A percentile compares a stretch with the other conserved stretches of the same genome.
Evolutionary conservation across 352 stramenopile genomes (phyloP).

Genomic region (Elongisporangium undulatum): DNA sequence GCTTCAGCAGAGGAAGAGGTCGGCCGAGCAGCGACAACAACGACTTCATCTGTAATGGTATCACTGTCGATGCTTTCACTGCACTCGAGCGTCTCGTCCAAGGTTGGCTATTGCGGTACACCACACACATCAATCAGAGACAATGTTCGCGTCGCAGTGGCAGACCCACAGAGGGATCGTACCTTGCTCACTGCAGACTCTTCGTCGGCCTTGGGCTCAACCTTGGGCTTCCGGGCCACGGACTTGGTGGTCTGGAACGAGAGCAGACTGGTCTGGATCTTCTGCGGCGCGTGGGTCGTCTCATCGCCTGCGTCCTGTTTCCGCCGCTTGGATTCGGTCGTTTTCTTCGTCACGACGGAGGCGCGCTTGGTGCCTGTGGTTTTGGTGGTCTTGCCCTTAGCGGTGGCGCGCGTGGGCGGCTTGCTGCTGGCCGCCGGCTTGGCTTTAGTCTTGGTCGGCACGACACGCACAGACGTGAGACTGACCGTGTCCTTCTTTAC

Average conservation of each 20-base stretch:
- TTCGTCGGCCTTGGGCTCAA: not conserved
- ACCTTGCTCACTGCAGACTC: not conserved
- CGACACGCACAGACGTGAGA: not conserved
- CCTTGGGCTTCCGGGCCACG: not conserved
- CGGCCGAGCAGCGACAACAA: not conserved
- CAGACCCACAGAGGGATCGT: not conserved
- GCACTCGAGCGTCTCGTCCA: not conserved
- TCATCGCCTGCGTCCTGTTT: slow-evolving; percentile 34
- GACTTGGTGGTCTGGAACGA: slow-evolving; percentile 42
- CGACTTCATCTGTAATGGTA: slow-evolving; percentile 1
- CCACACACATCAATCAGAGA: not conserved
- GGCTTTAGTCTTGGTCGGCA: slow-evolving; percentile 8
- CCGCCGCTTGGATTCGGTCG: slow-evolving; percentile 34
- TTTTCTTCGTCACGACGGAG: slow-evolving; percentile 19
- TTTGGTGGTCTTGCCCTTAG: slow-evolving; percentile 8
- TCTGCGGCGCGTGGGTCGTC: slow-evolving; percentile 21
- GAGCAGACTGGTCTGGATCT: slow-evolving; percentile 69
- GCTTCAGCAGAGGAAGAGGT: not conserved
- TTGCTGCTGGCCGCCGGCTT: slow-evolving; percentile 19
- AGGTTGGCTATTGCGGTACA: not conserved
- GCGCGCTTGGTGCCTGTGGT: slow-evolving; percentile 15
- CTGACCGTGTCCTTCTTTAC: slow-evolving; percentile 21
- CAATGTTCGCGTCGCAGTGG: not conserved
- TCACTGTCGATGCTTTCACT: slow-evolving; percentile 20
- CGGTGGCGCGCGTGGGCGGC: slow-evolving; percentile 6